Percentiles rank a stretch among this genome's conserved stretches.
Evolutionary conservation across 2,329 filamentous ascomycete species (phyloP).

Genomic region (Akanthomyces dipterigenus): DNA sequence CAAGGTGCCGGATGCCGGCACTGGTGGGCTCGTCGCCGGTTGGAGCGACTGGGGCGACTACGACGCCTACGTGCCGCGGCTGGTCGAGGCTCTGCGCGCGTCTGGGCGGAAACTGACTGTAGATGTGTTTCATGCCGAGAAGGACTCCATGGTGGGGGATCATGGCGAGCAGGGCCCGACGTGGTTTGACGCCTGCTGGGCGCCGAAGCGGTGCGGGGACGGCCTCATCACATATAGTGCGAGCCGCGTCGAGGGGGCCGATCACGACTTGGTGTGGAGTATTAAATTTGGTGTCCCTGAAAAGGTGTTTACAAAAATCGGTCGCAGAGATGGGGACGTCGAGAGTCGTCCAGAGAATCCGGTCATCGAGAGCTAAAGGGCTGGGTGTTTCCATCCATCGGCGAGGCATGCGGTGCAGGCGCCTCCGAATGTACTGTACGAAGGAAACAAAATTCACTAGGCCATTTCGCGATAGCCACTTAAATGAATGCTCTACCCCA

Average conservation of each 20-base stretch:
- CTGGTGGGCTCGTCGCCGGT: neutral
- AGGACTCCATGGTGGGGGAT: slow-evolving; percentile 23
- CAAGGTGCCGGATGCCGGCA: slow-evolving; percentile 9
- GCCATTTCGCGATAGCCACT: no score
- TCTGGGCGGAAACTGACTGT: slow-evolving; percentile 17
- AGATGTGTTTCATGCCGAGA: slow-evolving; percentile 23
- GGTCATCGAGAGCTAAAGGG: neutral
- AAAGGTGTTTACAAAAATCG: slow-evolving; percentile 17
- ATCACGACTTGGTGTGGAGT: slow-evolving; percentile 23
- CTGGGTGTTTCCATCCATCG: neutral
- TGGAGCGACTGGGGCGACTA: slow-evolving; percentile 27
- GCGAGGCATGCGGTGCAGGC: neutral
- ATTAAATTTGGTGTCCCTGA: slow-evolving; percentile 15
- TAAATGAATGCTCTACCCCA: no score
- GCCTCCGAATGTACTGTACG: neutral
- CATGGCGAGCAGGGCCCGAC: slow-evolving; percentile 18
- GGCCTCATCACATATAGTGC: slow-evolving; percentile 19
- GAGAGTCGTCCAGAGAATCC: neutral
- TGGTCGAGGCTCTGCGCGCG: slow-evolving; percentile 17
- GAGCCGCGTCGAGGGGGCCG: slow-evolving; percentile 18
- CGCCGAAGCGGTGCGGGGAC: neutral
- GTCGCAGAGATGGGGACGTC: neutral
- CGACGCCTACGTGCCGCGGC: slow-evolving; percentile 21
- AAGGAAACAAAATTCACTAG: no score
- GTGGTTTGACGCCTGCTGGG: slow-evolving; percentile 26